Conservation (phyloP, 2,329 filamentous ascomycete genomes). For the Monosporascus sp. region DNA sequence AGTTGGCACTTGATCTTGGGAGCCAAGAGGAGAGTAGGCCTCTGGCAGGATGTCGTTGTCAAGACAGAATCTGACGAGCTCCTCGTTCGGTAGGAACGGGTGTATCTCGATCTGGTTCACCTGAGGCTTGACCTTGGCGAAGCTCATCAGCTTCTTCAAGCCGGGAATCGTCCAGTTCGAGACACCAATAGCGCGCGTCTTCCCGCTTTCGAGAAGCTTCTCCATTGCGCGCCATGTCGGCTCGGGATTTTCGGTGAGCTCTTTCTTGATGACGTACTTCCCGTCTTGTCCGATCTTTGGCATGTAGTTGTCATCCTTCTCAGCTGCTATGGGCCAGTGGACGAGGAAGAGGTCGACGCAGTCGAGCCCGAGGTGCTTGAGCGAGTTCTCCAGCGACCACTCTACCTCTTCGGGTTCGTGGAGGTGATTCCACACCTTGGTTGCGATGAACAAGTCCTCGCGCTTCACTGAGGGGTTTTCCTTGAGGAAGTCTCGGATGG, state of each 20-base stretch:
- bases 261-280: conserved; percentile 47
- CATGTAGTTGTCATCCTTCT: conserved; percentile 36
- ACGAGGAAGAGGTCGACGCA: conserved; percentile 59
- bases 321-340: conserved; percentile 41
- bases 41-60: conserved; percentile 44
- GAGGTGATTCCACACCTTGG: conserved; percentile 65
- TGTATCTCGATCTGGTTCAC: conserved; percentile 44
- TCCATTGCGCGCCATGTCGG: conserved; percentile 61
- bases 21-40: conserved; percentile 51
- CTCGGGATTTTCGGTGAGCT: conserved; percentile 60
- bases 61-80: conserved; percentile 49
- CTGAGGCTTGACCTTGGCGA: conserved; percentile 33
- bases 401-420: conserved; percentile 57
- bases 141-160: conserved; percentile 34
- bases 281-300: conserved; percentile 41
- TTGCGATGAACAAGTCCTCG: conserved; percentile 53
- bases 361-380: conserved; percentile 47
- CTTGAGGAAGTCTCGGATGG: conserved; percentile 42
- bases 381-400: conserved; percentile 45
- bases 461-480: conserved; percentile 41
- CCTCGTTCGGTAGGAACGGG: conserved; percentile 40
- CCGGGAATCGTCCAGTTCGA: conserved; percentile 39
- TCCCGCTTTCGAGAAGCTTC: conserved; percentile 24
- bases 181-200: conserved; percentile 36
- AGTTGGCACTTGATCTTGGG: conserved; percentile 63